Base-by-base conservation (phyloP, 805 yeast genomes). In the Isabelozyma heimii region DNA sequence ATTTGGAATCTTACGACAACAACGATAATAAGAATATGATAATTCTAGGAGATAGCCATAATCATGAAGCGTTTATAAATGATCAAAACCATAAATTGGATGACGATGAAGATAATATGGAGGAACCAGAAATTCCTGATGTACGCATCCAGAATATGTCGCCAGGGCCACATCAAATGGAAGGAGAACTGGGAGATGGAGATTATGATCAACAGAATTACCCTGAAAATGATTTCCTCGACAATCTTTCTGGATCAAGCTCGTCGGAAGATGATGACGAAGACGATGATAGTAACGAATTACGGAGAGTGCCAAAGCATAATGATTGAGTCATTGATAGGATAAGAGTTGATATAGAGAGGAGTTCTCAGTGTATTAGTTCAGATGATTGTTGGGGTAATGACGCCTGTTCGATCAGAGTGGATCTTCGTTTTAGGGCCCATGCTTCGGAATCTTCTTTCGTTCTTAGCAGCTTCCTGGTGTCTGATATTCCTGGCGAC, bases 301-400 rank as follows among this genome's bases (percentile, higher is more conserved):
- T 79, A 44, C 66, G 76, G 41, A 72, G 82, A 51, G 79, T 70
- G 17, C 60, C 71, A 14, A 69, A 65, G 46, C 76, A 70, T 47
- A 60, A 57, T 47, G 62, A 60, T 37, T 67, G 55, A 37, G 43
- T 7, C 13, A 13, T 15, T 16, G 27, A 20, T 28, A 40, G 14
- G 26, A n/a, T n/a, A n/a, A n/a, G n/a, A n/a, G n/a, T n/a, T n/a
- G n/a, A n/a, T n/a, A n/a, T n/a, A n/a, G n/a, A n/a, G n/a, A n/a
- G n/a, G n/a, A n/a, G n/a, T n/a, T n/a, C n/a, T n/a, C n/a, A n/a
- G n/a, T n/a, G n/a, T n/a, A n/a, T n/a, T n/a, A n/a, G n/a, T n/a
- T n/a, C n/a, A n/a, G n/a, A 33, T 12, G 14, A 20, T 20, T 20
- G 24, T 20, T 20, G 24, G 6, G 24, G 24, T 2, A 20, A 20